Conservation (phyloP, 139 green algal genomes). For the Tetraselmis chui region DNA sequence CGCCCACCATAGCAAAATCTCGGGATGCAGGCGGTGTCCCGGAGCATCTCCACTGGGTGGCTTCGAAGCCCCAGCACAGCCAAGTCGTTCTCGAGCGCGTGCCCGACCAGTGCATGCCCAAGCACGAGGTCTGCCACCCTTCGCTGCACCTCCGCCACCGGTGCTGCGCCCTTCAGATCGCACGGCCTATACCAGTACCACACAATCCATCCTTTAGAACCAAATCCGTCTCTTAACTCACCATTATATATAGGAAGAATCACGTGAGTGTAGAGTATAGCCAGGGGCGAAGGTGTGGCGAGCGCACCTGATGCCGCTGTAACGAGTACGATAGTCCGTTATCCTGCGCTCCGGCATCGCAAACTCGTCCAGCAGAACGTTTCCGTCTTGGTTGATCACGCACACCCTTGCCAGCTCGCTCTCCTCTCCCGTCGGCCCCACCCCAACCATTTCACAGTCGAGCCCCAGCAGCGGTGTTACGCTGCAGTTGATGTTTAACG, state of each 20-base stretch:
- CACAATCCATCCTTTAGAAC: too few species aligned
- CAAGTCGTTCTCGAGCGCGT: conserved; percentile 17
- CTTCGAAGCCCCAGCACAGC: neutral
- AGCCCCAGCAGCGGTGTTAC: conserved; percentile 8
- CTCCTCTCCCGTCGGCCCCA: neutral
- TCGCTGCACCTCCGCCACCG: conserved; percentile 9
- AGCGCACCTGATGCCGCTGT: conserved; percentile 7
- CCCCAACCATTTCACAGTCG: conserved; percentile 16
- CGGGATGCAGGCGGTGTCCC: conserved; percentile 7
- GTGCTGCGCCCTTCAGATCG: conserved; percentile 4
- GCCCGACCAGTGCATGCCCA: conserved; percentile 11
- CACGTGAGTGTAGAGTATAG: too few species aligned
- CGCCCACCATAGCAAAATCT: neutral
- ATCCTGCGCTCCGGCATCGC: neutral
- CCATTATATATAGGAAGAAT: too few species aligned
- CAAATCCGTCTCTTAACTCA: too few species aligned
- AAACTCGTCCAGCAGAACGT: conserved; percentile 16
- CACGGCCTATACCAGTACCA: neutral
- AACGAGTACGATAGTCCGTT: conserved; percentile 12
- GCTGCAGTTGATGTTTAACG: too few species aligned
- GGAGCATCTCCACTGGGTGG: conserved; percentile 2
- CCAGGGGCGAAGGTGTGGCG: neutral
- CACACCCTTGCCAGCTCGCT: conserved; percentile 11
- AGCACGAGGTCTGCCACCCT: conserved; percentile 6
- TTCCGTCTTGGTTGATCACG: conserved; percentile 14